Evolutionary conservation across 768 basidiomycete genomes (phyloP), one percentile per base, ranked within the genome.

Genomic region (Trichaptum fuscoviolaceum): DNA sequence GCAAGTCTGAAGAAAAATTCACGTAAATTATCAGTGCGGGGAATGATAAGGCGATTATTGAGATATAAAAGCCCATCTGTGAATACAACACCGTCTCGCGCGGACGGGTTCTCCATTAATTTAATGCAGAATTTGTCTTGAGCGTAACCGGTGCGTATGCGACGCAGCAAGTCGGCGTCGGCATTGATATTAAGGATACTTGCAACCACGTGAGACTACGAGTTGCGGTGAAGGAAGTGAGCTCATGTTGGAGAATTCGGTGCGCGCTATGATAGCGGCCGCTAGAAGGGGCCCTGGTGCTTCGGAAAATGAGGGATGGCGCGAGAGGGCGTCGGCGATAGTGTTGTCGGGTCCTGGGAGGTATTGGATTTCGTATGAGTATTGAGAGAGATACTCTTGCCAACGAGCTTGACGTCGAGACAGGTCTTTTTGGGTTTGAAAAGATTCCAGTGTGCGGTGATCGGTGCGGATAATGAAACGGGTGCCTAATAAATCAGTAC

Each of bases 301-400:
- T 24, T 6, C 8, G n/a, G 30, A 71, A 7, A 67, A 58, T 4
- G 34, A 70, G 27, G 71, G 70, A 5, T 78, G 25, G 35, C 76
- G 70, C 0, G 81, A 84, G 6, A 85, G 69, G 0, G 80, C 76
- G 70, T 85, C 81, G 0, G 79, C 75, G 0, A 79, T 67, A 0
- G 75, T 69, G 66, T 85, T 83, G 4, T 77, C 73, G n/a, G n/a
- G n/a, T n/a, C n/a, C n/a, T n/a, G n/a, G n/a, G n/a, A n/a, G n/a
- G n/a, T n/a, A n/a, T n/a, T n/a, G n/a, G n/a, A n/a, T n/a, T n/a
- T n/a, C n/a, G n/a, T n/a, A n/a, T n/a, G n/a, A n/a, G n/a, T n/a
- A n/a, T n/a, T n/a, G n/a, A n/a, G n/a, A n/a, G n/a, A n/a, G n/a
- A n/a, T n/a, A n/a, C n/a, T n/a, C n/a, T n/a, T n/a, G n/a, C n/a